phyloP scores from a whole-genome alignment of 352 stramenopile genomes.

The Globisporangium solare region DNA sequence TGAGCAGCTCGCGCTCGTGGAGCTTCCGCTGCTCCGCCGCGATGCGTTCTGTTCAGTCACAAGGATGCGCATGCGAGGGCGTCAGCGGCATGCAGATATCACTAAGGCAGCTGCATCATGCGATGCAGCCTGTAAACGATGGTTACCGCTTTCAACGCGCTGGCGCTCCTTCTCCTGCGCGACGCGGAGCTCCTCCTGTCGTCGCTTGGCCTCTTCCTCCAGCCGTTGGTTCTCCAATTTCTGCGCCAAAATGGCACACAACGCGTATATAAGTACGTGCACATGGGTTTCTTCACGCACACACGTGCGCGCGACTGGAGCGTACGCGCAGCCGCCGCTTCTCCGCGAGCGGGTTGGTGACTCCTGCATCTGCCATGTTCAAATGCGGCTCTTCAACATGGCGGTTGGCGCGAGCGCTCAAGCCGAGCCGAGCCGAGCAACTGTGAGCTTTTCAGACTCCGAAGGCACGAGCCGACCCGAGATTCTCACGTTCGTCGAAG shows the following conservation, averaged over 20 bases:
- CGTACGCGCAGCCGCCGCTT: slow-evolving; percentile 32
- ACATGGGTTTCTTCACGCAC: neutral
- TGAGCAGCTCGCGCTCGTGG: slow-evolving; percentile 26
- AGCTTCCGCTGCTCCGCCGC: slow-evolving; percentile 28
- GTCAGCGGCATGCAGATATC: neutral
- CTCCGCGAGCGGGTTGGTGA: slow-evolving; percentile 31
- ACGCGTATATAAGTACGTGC: neutral
- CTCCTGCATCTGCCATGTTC: slow-evolving; percentile 1
- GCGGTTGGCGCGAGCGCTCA: too few relatives aligned
- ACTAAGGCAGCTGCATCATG: neutral
- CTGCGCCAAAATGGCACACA: slow-evolving; percentile 20
- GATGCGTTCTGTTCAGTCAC: slow-evolving; percentile 27
- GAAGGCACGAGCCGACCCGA: too few relatives aligned
- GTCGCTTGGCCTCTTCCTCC: slow-evolving; percentile 43
- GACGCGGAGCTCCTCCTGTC: slow-evolving; percentile 35
- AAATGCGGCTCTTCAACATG: slow-evolving; percentile 1
- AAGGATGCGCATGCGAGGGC: neutral
- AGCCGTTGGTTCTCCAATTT: slow-evolving; percentile 73
- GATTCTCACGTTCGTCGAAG: too few relatives aligned
- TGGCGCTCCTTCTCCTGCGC: slow-evolving; percentile 43
- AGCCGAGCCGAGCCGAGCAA: too few relatives aligned
- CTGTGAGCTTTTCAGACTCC: too few relatives aligned
- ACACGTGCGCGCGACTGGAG: neutral
- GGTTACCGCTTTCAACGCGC: slow-evolving; percentile 37
- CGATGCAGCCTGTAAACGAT: neutral